phyloP scores from a whole-genome alignment of 2,329 filamentous ascomycete species.

The Leptographium wingfieldii region DNA sequence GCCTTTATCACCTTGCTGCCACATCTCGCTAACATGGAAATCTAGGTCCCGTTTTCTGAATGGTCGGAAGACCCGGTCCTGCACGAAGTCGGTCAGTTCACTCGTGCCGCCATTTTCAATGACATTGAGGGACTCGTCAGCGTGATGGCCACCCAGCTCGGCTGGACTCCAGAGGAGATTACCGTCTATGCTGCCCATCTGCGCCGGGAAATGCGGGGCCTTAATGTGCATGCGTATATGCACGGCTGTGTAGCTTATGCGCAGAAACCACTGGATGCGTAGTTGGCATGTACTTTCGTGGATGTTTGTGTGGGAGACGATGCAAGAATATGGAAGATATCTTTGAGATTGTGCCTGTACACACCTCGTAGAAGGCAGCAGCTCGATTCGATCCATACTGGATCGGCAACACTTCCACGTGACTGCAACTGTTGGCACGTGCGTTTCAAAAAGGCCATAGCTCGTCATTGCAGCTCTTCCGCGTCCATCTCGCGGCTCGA shows the following conservation, averaged over 20 bases:
- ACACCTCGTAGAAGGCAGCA: too few relatives aligned
- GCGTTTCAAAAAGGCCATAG: not conserved
- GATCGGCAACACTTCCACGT: too few relatives aligned
- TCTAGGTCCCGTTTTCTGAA: slow-evolving; percentile 12
- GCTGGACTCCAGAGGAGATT: slow-evolving; percentile 12
- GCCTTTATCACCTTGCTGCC: too few relatives aligned
- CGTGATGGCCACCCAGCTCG: slow-evolving; percentile 9
- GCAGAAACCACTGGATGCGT: slow-evolving; percentile 9
- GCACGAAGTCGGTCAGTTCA: slow-evolving; percentile 16
- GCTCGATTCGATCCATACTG: too few relatives aligned
- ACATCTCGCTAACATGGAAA: too few relatives aligned
- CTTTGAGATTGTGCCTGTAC: too few relatives aligned
- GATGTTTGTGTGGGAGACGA: too few relatives aligned
- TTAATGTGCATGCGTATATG: slow-evolving; percentile 8
- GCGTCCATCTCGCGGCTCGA: not conserved
- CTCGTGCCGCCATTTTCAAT: slow-evolving; percentile 2
- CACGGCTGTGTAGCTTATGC: slow-evolving; percentile 5
- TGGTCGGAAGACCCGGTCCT: slow-evolving; percentile 23
- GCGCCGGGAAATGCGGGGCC: slow-evolving; percentile 7
- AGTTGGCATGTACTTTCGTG: too few relatives aligned
- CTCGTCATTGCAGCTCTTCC: not conserved
- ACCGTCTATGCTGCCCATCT: slow-evolving; percentile 10
- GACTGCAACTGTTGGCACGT: not conserved
- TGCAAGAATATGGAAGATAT: too few relatives aligned
- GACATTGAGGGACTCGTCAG: slow-evolving; percentile 11